A percentile compares a stretch with the other conserved stretches of the same genome.
Evolutionary conservation across 768 basidiomycete species (phyloP).

Genomic region (Suillus variegatus): DNA sequence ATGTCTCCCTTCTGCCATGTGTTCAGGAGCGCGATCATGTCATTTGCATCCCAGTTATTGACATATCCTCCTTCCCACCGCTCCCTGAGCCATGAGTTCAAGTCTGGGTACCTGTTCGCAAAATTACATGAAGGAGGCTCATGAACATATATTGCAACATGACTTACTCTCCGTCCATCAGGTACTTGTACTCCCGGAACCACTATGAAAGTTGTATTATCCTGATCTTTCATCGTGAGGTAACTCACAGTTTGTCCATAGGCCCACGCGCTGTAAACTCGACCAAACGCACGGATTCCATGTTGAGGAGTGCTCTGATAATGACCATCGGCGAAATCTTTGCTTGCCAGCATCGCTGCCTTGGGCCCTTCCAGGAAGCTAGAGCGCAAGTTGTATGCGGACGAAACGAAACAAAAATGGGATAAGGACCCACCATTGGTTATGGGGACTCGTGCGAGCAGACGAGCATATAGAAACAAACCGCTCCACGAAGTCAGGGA

Average conservation of each 20-base stretch:
- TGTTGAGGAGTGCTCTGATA: slow-evolving; percentile 49
- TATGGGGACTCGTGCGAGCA: slow-evolving; percentile 56
- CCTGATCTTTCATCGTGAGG: not conserved
- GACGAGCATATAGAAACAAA: slow-evolving; percentile 50
- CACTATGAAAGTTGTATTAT: slow-evolving; percentile 38
- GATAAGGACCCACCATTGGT: slow-evolving; percentile 44
- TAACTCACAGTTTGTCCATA: slow-evolving; percentile 54
- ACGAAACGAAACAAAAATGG: too few species aligned
- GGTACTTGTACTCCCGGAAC: slow-evolving; percentile 52
- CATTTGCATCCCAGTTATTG: slow-evolving; percentile 54
- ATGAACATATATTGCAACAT: not conserved
- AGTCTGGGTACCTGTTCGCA: slow-evolving; percentile 42
- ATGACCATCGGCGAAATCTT: slow-evolving; percentile 55
- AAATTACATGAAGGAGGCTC: not conserved
- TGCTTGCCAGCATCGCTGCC: slow-evolving; percentile 52
- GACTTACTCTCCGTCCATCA: slow-evolving; percentile 42
- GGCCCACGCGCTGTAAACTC: slow-evolving; percentile 63
- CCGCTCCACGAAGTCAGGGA: slow-evolving; percentile 56
- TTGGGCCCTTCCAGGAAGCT: slow-evolving; percentile 65
- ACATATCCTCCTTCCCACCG: slow-evolving; percentile 51
- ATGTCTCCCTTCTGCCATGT: slow-evolving; percentile 59
- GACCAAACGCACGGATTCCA: slow-evolving; percentile 56
- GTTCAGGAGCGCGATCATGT: slow-evolving; percentile 48
- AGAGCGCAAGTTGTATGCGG: slow-evolving; percentile 5
- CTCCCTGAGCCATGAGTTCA: slow-evolving; percentile 51